Evolutionary conservation across 305 asterid species (phyloP).

Genomic region (Rubia tinctorum): DNA sequence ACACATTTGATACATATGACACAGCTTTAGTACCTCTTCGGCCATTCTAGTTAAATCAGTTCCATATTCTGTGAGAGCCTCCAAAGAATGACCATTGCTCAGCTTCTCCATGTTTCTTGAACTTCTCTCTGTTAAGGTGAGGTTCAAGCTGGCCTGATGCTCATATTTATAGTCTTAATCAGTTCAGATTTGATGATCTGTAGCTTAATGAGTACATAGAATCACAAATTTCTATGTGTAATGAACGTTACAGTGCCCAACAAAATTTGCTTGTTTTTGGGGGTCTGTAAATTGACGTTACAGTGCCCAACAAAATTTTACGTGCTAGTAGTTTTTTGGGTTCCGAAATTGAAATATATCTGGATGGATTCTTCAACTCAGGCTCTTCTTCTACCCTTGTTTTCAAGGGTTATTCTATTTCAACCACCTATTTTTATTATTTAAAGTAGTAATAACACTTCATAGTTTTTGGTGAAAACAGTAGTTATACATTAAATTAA

Average conservation of each 20-base stretch:
- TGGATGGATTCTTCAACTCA: background rate
- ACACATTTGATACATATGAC: background rate
- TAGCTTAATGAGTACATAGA: background rate
- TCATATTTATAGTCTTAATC: background rate
- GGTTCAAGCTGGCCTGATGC: background rate
- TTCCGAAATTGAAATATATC: background rate
- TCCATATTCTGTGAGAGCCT: slow-evolving; percentile 11
- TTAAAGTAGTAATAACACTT: no score
- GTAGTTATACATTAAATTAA: no score
- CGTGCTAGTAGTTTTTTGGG: background rate
- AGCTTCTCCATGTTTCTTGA: slow-evolving; percentile 4
- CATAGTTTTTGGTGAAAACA: no score
- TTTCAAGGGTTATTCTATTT: no score
- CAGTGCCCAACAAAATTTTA: background rate
- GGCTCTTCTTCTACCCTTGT: background rate
- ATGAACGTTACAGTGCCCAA: background rate
- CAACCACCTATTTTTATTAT: no score
- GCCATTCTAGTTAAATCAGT: slow-evolving; percentile 17
- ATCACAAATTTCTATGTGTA: background rate
- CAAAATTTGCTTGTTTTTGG: background rate
- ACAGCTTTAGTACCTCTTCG: background rate
- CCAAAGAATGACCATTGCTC: background rate
- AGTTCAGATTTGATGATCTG: background rate
- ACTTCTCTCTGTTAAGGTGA: background rate
- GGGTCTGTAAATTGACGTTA: background rate